phyloP scores from a whole-genome alignment of 78 protist species.

The Diacronema lutheri region DNA sequence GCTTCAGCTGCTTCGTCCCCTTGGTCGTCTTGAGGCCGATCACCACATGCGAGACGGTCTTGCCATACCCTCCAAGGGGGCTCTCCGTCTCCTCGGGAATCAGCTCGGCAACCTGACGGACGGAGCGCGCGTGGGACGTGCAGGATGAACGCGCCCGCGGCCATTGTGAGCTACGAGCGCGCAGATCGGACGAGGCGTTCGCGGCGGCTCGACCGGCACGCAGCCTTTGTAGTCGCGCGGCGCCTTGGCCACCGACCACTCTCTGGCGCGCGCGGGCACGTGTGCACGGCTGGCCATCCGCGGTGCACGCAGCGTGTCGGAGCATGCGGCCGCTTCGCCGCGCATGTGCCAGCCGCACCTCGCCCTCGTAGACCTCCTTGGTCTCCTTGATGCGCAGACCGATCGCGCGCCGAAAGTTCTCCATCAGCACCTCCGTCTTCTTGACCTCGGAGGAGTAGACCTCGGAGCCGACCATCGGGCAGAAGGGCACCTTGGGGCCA shows the following conservation, averaged over 20 bases:
- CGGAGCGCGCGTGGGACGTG: too few relatives aligned
- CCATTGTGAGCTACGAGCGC: too few relatives aligned
- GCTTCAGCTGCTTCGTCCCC: slow-evolving; percentile 89
- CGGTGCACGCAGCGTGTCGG: too few relatives aligned
- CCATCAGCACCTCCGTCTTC: slow-evolving; percentile 98
- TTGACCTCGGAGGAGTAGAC: slow-evolving; percentile 90
- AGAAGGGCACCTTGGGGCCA: slow-evolving; percentile 98
- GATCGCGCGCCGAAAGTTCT: slow-evolving; percentile 98
- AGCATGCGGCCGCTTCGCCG: too few relatives aligned
- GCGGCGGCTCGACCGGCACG: too few relatives aligned
- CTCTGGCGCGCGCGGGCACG: too few relatives aligned
- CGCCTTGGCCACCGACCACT: too few relatives aligned
- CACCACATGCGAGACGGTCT: slow-evolving; percentile 90
- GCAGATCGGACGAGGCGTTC: too few relatives aligned
- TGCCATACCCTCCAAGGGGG: slow-evolving; percentile 69
- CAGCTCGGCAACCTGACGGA: slow-evolving; percentile 91
- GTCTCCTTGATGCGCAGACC: slow-evolving; percentile 97
- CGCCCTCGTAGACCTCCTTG: slow-evolving; percentile 99
- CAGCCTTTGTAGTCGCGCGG: too few relatives aligned
- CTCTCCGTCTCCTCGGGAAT: slow-evolving; percentile 96
- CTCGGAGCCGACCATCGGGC: slow-evolving; percentile 98
- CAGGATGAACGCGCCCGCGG: too few relatives aligned
- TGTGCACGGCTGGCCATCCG: too few relatives aligned
- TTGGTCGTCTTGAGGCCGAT: slow-evolving; percentile 84
- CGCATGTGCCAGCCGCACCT: slow-evolving; percentile 1